Evolutionary conservation across 1,139 yeast genomes (phyloP), one percentile per base, ranked within the genome.

Genomic region (Pichia sp.): DNA sequence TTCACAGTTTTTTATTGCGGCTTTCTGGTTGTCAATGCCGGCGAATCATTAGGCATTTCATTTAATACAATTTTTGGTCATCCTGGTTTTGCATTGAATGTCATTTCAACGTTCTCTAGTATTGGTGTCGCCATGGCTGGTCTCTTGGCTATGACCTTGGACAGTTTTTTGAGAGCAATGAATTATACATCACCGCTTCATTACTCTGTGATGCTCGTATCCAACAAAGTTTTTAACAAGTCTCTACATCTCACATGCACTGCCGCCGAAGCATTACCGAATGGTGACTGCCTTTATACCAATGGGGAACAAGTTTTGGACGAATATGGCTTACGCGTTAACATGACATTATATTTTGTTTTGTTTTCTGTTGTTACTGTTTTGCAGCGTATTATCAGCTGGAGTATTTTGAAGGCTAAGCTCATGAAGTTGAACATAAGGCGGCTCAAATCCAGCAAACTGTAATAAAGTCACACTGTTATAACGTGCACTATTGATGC

Each of bases 41-140:
- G 95, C 28, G 95, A 86, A 54, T 79, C 91, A 1, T 63, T 85
- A 30, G 95, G 95, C 0, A 81, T 85, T 7, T 65, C 81, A 32
- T 77, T 85, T 44, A 83, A 83, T 51, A 75, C 88, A n/a, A 48
- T 81, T 0, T 77, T 85, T 50, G 65, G 68, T 38, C 88, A 85
- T 52, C 72, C 84, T 37, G 95, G 94, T 0, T 69, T 85, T 47
- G 94, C 93, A 0, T 74, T 83, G 18, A 84, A 82, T 50, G 59
- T 84, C 6, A 70, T 85, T 32, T 69, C 87, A 0, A 70, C 75
- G 9, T 53, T 81, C 22, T 59, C 82, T 33, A 71, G 83, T 4
- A 62, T 84, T 39, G 91, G 88, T 7, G 72, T 81, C 14, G 74
- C 81, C 49, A 82, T 85, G 93, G 85, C 86, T 4, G 96, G 95